Conservation (phyloP, 78 protist genomes). For the Abeoforma whisleri region DNA sequence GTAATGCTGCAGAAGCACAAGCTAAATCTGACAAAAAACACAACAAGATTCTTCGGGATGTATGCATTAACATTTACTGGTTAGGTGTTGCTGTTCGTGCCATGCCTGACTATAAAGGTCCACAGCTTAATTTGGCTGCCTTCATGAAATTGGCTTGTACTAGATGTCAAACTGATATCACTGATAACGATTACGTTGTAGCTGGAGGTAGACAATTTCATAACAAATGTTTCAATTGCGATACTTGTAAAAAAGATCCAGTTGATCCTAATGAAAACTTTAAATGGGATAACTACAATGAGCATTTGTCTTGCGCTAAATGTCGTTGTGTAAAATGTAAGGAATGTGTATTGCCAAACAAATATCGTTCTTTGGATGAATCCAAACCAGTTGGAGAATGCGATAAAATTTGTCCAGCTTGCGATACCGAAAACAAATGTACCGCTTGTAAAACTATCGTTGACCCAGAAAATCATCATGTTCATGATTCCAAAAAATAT, state of each 20-base stretch:
- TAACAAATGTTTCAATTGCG: slow-evolving; percentile 31
- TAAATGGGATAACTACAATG: slow-evolving; percentile 27
- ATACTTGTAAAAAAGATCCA: slow-evolving; percentile 35
- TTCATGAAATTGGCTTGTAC: slow-evolving; percentile 39
- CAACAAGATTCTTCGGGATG: neutral
- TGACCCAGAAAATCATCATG: neutral
- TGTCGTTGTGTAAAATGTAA: slow-evolving; percentile 22
- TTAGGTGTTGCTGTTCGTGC: slow-evolving; percentile 40
- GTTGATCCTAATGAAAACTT: slow-evolving; percentile 21
- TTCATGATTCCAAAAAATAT: slow-evolving; percentile 19
- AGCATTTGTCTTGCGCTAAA: slow-evolving; percentile 5
- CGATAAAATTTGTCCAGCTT: slow-evolving; percentile 25
- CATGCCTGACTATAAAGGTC: slow-evolving; percentile 42
- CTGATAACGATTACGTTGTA: slow-evolving; percentile 14
- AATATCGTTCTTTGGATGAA: neutral
- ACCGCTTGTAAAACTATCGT: neutral
- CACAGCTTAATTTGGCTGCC: slow-evolving; percentile 46
- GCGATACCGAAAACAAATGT: slow-evolving; percentile 18
- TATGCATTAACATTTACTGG: slow-evolving; percentile 42
- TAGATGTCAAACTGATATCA: slow-evolving; percentile 35
- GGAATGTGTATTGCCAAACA: neutral
- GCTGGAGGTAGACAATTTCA: slow-evolving; percentile 34
- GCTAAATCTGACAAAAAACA: slow-evolving; percentile 1
- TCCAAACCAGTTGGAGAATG: neutral
- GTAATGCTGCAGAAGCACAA: neutral